These are phyloP conservation scores for Boletus holoroseus DNA, from an alignment of 1,284 basidiomycete genomes.

Conservation along the genomic window DNA sequence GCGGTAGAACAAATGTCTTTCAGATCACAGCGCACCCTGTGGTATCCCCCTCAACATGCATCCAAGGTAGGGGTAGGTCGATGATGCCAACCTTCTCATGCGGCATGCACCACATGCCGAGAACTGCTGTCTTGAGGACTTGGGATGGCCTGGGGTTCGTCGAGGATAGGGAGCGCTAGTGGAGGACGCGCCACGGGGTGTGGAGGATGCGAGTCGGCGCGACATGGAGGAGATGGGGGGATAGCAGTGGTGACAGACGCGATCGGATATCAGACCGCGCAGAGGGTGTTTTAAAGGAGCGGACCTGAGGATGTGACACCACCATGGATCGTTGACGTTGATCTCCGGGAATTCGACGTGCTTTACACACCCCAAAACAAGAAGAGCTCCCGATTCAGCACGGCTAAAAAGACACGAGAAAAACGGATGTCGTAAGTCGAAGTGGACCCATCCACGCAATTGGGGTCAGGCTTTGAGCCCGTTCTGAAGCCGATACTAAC, in stretches of 20 bases:
- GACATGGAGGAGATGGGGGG: slow-evolving; percentile 41
- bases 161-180: slow-evolving; percentile 45
- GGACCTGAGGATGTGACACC: slow-evolving; percentile 21
- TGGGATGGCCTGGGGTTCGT: slow-evolving; percentile 55
- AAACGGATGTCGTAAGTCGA: slow-evolving; percentile 36
- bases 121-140: slow-evolving; percentile 74
- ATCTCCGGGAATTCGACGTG: slow-evolving; percentile 30
- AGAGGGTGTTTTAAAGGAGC: slow-evolving; percentile 19
- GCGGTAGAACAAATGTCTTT: slow-evolving; percentile 58
- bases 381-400: slow-evolving; percentile 18
- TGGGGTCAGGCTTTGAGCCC: slow-evolving; percentile 24
- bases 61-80: neutral
- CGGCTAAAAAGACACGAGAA: slow-evolving; percentile 35
- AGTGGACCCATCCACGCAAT: slow-evolving; percentile 26
- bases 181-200: slow-evolving; percentile 31
- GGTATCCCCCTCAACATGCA: slow-evolving; percentile 3
- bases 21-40: slow-evolving; percentile 74
- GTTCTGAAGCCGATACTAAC: slow-evolving; percentile 15
- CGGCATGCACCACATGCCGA: slow-evolving; percentile 87
- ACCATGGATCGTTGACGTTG: slow-evolving; percentile 28
- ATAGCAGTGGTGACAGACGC: slow-evolving; percentile 5
- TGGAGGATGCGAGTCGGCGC: slow-evolving; percentile 42
- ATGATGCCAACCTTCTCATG: slow-evolving; percentile 59
- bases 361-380: slow-evolving; percentile 24
- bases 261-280: slow-evolving; percentile 1